Percentiles rank a stretch among this genome's conserved stretches.
Conservation (phyloP, 768 basidiomycete genomes). For the Agaricus bisporus region DNA sequence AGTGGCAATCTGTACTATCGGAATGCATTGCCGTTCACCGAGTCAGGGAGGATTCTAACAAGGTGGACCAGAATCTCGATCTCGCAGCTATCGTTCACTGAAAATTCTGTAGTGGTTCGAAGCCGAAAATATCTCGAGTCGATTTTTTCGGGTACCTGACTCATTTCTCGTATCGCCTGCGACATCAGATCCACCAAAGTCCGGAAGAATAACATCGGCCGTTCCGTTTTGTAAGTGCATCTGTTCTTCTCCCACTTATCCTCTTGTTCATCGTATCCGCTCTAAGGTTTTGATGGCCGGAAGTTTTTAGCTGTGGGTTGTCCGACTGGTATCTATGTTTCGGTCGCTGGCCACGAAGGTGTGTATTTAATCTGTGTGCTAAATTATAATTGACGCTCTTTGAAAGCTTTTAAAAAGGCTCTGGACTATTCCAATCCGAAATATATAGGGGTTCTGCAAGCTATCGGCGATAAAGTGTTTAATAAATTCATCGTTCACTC, state of each 20-base stretch:
- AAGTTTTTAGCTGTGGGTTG: slow-evolving; percentile 63
- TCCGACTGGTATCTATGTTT: slow-evolving; percentile 64
- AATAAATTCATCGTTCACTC: slow-evolving; percentile 66
- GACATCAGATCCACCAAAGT: slow-evolving; percentile 23
- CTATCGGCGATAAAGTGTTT: slow-evolving; percentile 33
- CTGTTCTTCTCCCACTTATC: not conserved
- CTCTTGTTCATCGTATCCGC: not conserved
- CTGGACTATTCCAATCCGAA: slow-evolving; percentile 44
- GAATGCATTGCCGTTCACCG: slow-evolving; percentile 61
- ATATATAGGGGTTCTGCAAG: slow-evolving; percentile 51
- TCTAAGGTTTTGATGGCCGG: slow-evolving; percentile 41
- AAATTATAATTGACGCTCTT: not conserved
- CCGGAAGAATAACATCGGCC: slow-evolving; percentile 56
- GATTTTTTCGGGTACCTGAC: slow-evolving; percentile 49
- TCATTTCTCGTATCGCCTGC: slow-evolving; percentile 21
- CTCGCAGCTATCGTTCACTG: not conserved
- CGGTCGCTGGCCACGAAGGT: slow-evolving; percentile 51
- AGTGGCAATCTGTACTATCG: slow-evolving; percentile 56
- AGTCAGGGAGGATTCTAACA: slow-evolving; percentile 64
- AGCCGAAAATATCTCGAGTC: slow-evolving; percentile 49
- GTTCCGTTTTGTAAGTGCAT: slow-evolving; percentile 54
- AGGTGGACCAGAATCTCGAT: slow-evolving; percentile 34
- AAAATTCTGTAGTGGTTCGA: slow-evolving; percentile 54
- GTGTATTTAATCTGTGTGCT: slow-evolving; percentile 14
- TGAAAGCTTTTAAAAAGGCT: slow-evolving; percentile 52